A percentile compares a stretch with the other conserved stretches of the same genome.
phyloP scores from a whole-genome alignment of 441 rosid species.

The Jatropha podagrica region DNA sequence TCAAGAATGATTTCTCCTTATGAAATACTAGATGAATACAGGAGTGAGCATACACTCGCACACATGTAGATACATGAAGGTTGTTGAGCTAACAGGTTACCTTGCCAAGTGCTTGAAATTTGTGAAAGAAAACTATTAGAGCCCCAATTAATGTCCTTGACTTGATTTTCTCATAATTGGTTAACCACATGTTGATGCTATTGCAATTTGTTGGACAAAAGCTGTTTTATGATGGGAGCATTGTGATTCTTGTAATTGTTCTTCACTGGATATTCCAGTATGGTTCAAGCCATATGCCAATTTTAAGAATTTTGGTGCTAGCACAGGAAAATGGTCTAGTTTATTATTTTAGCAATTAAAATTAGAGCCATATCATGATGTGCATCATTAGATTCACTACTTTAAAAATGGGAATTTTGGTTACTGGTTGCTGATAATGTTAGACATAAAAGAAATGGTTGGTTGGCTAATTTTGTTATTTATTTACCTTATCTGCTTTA shows the following conservation, averaged over 20 bases:
- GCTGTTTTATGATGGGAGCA: not conserved
- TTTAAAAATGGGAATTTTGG: not conserved
- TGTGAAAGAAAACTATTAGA: not conserved
- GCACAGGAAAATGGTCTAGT: not conserved
- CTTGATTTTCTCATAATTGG: not conserved
- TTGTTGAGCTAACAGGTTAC: slow-evolving; percentile 5
- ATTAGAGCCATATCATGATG: not conserved
- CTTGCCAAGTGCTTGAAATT: slow-evolving; percentile 6
- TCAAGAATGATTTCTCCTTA: slow-evolving; percentile 4
- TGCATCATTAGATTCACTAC: slow-evolving; percentile 5
- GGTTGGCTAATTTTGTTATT: not conserved
- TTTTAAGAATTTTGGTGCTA: not conserved
- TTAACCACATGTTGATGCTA: not conserved
- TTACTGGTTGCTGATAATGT: not conserved
- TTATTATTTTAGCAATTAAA: not conserved
- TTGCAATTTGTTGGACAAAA: slow-evolving; percentile 3
- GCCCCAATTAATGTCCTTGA: not conserved
- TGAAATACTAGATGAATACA: not conserved
- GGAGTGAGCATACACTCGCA: not conserved
- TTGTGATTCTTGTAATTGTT: not conserved
- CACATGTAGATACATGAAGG: not conserved
- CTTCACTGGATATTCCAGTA: not conserved
- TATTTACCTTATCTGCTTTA: not conserved
- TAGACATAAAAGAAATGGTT: not conserved
- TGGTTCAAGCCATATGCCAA: not conserved